Evolutionary conservation across 768 basidiomycete genomes (phyloP).

Genomic region (Lactifluus pinguis): DNA sequence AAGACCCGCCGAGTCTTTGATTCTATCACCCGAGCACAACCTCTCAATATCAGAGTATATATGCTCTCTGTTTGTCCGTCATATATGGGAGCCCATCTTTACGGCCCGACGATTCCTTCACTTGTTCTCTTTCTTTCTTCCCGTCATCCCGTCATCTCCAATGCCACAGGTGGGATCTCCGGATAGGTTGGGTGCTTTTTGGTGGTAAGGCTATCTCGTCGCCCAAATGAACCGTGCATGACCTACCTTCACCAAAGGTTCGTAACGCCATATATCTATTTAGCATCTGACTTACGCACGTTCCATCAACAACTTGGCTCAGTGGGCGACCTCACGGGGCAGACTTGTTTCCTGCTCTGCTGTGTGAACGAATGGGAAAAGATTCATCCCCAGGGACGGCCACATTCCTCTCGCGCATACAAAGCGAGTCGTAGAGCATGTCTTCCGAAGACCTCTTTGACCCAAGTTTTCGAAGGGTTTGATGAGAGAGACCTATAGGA

Average conservation of each 20-base stretch:
- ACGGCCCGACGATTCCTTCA: constrained; percentile 78
- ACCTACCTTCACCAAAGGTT: constrained; percentile 93
- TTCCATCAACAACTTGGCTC: constrained; percentile 58
- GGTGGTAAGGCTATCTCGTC: constrained; percentile 92
- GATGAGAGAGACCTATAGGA: constrained; percentile 74
- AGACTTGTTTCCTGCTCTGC: constrained; percentile 80
- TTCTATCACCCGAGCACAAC: constrained; percentile 63
- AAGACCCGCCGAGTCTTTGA: constrained; percentile 26
- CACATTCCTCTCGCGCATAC: constrained; percentile 76
- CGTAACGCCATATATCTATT: constrained; percentile 13
- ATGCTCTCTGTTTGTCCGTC: constrained; percentile 39
- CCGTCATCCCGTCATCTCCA: constrained; percentile 75
- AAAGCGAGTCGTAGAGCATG: constrained; percentile 66
- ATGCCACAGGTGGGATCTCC: constrained; percentile 68
- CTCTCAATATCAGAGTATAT: constrained; percentile 39
- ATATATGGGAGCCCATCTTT: constrained; percentile 76
- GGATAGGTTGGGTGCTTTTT: constrained; percentile 86
- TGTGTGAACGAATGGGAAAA: constrained; percentile 80
- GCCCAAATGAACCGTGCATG: constrained; percentile 89
- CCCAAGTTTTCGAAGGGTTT: constrained; percentile 85
- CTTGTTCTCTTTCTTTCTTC: constrained; percentile 75
- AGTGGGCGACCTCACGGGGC: constrained; percentile 95
- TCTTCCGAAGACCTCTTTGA: constrained; percentile 76
- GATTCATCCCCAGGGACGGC: constrained; percentile 82
- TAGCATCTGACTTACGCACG: neutral